Evolutionary conservation across 2,329 filamentous ascomycete species (phyloP).

Genomic region (Sphaerulina populicola): DNA sequence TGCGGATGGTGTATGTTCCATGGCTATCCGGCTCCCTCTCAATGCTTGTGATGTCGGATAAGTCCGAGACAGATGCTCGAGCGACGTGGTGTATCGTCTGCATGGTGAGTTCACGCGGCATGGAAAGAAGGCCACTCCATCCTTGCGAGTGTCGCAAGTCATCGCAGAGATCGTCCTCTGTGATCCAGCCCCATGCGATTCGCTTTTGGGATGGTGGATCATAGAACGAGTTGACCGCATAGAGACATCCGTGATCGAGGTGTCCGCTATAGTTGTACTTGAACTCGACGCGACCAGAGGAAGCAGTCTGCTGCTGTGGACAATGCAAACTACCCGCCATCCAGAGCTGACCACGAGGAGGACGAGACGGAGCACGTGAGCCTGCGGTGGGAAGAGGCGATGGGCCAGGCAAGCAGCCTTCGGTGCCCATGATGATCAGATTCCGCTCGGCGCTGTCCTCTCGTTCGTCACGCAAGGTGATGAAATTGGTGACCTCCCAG

Average conservation of each 20-base stretch:
- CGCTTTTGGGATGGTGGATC: constrained; percentile 38
- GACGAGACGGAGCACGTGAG: constrained; percentile 23
- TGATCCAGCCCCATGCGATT: constrained; percentile 46
- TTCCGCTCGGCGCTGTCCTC: constrained; percentile 28
- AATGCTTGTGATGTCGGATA: constrained; percentile 40
- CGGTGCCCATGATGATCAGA: constrained; percentile 42
- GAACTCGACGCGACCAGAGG: constrained; percentile 21
- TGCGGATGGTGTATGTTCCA: constrained; percentile 37
- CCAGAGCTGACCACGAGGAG: constrained; percentile 38
- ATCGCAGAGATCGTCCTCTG: constrained; percentile 44
- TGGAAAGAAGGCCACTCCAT: constrained; percentile 44
- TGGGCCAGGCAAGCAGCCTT: constrained; percentile 34
- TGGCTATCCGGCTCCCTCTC: constrained; percentile 24
- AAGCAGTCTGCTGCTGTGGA: neutral
- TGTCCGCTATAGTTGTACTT: constrained; percentile 39
- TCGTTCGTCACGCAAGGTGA: constrained; percentile 34
- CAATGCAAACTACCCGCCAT: constrained; percentile 34
- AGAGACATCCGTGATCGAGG: constrained; percentile 44
- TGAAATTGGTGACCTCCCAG: constrained; percentile 46
- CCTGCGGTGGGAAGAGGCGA: constrained; percentile 9
- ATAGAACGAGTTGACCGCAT: constrained; percentile 45
- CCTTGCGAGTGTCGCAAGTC: constrained; percentile 38
- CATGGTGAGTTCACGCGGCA: constrained; percentile 42
- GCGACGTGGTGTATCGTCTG: constrained; percentile 34
- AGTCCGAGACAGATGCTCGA: constrained; percentile 31